These are phyloP conservation scores for Grammothele lineata DNA, from an alignment of 768 basidiomycete species.

Conservation along the genomic window DNA sequence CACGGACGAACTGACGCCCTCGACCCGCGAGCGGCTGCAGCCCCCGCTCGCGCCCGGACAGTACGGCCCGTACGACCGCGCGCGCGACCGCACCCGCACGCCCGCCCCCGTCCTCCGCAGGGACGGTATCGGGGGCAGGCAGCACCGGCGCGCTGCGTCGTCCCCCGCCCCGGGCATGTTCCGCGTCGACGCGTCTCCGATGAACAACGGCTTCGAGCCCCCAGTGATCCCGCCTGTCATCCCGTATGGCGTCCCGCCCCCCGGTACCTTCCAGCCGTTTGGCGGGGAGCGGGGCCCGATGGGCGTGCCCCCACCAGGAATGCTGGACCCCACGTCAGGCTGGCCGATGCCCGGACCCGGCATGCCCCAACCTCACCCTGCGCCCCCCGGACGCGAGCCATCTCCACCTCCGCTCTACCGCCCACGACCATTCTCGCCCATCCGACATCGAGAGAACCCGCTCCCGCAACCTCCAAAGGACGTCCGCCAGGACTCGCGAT, in stretches of 20 bases:
- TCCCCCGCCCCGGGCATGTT: constrained; percentile 10
- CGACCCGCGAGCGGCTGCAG: constrained; percentile 8
- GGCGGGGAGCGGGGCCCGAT: too few species aligned
- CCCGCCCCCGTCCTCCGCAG: constrained; percentile 8
- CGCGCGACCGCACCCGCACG: constrained; percentile 1
- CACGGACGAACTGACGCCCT: constrained; percentile 5
- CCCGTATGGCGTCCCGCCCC: constrained; percentile 1
- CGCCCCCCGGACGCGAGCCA: neutral
- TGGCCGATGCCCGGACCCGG: neutral
- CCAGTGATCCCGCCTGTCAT: constrained; percentile 2
- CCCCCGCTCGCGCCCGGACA: constrained; percentile 18
- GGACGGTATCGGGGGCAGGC: constrained; percentile 7
- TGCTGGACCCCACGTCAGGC: too few species aligned
- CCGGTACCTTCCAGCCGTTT: neutral
- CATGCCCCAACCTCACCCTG: neutral
- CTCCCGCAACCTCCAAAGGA: constrained; percentile 62
- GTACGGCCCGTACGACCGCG: constrained; percentile 16
- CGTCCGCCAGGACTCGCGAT: constrained; percentile 54
- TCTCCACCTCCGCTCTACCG: constrained; percentile 2
- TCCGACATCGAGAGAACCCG: constrained; percentile 39
- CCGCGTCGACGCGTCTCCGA: neutral
- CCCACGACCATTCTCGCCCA: constrained; percentile 9
- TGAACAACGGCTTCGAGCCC: neutral
- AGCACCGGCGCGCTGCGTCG: constrained; percentile 8
- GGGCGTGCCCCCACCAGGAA: too few species aligned